phyloP scores from a whole-genome alignment of 2,329 filamentous ascomycete species.

The Didymella pomorum region DNA sequence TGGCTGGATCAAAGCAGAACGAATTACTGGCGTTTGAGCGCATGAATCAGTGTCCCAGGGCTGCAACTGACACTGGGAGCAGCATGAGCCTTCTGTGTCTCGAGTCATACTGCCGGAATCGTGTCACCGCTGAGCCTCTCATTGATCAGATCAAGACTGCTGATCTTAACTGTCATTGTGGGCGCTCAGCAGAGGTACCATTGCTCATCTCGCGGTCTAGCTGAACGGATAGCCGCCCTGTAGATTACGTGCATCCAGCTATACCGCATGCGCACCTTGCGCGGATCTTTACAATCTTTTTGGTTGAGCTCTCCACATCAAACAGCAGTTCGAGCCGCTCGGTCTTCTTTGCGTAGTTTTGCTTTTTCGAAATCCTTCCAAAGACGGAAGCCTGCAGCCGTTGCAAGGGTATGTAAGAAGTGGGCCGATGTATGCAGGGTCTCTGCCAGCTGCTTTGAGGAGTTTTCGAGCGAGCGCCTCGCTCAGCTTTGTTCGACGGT shows the following conservation, averaged over 20 bases:
- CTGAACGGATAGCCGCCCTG: not conserved
- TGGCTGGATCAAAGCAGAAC: not conserved
- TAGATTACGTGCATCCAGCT: not conserved
- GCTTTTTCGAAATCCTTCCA: constrained; percentile 1
- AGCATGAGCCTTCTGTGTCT: not conserved
- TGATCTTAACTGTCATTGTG: not conserved
- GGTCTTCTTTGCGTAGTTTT: not conserved
- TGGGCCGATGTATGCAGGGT: not conserved
- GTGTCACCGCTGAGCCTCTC: not conserved
- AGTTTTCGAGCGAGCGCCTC: not conserved
- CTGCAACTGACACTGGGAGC: not conserved
- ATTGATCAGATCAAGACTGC: not conserved
- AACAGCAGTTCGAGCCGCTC: not conserved
- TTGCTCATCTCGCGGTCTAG: not conserved
- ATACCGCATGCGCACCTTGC: not conserved
- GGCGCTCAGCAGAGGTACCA: not conserved
- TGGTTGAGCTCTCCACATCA: not conserved
- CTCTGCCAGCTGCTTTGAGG: not conserved
- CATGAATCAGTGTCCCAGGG: not conserved
- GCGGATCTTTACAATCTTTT: not conserved
- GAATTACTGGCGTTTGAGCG: not conserved
- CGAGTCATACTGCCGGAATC: not conserved
- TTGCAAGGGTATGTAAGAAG: not conserved
- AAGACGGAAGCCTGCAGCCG: constrained; percentile 4
- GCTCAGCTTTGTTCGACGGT: not conserved